These are phyloP conservation scores for Leptosphaerulina australis DNA, from an alignment of 2,329 filamentous ascomycete genomes.

Conservation along the genomic window DNA sequence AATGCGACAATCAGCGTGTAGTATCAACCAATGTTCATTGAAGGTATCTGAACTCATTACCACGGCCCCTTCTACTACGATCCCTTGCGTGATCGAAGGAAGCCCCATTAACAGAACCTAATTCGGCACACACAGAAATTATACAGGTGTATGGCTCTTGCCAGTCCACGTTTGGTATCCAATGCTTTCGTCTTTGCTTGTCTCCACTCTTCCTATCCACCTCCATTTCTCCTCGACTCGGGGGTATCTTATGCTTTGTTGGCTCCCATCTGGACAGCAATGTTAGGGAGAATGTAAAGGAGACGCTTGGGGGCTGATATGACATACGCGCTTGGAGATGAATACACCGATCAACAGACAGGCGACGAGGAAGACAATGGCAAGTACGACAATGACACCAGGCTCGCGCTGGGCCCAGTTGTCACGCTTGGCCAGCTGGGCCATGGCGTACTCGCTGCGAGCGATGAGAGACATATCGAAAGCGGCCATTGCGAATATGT, in stretches of 20 bases:
- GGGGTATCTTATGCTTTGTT: slow-evolving; percentile 20
- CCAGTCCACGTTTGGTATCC: slow-evolving; percentile 19
- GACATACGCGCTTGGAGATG: slow-evolving; percentile 53
- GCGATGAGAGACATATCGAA: slow-evolving; percentile 46
- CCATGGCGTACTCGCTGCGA: slow-evolving; percentile 45
- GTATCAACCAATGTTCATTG: slow-evolving; percentile 24
- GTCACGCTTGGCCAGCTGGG: slow-evolving; percentile 57
- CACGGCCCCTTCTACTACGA: slow-evolving; percentile 37
- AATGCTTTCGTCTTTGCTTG: slow-evolving; percentile 17
- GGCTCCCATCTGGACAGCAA: neutral
- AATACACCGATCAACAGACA: slow-evolving; percentile 59
- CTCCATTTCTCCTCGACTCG: slow-evolving; percentile 8
- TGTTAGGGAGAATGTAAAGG: neutral
- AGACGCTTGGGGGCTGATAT: neutral
- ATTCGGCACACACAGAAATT: slow-evolving; percentile 35
- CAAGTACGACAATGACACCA: slow-evolving; percentile 68
- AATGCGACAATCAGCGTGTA: slow-evolving; percentile 10
- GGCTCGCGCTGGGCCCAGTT: slow-evolving; percentile 65
- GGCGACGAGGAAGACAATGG: slow-evolving; percentile 63
- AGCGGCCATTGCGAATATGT: slow-evolving; percentile 46
- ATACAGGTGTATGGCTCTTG: slow-evolving; percentile 30
- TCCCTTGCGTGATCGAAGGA: slow-evolving; percentile 33
- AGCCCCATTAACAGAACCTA: slow-evolving; percentile 21
- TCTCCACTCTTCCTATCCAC: slow-evolving; percentile 17
- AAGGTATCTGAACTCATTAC: slow-evolving; percentile 40